A percentile compares a stretch with the other conserved stretches of the same genome.
These are phyloP conservation scores for Rhizopogon vesiculosus DNA, from an alignment of 768 basidiomycete species.

Conservation along the genomic window DNA sequence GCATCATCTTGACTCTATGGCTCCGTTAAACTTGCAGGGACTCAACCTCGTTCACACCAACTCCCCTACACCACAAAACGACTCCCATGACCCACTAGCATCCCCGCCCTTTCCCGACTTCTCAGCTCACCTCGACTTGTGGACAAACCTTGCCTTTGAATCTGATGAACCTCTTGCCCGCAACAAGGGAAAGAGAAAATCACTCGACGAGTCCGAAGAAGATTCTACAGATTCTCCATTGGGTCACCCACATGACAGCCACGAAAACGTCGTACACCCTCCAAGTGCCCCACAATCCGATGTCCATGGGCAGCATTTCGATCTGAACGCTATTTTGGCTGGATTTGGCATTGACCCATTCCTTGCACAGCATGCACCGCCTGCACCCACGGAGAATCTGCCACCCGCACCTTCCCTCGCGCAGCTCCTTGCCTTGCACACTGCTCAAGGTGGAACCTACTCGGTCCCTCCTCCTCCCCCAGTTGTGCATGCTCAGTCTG, in stretches of 20 bases:
- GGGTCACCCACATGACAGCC: constrained; percentile 43
- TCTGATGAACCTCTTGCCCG: constrained; percentile 54
- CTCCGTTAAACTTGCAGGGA: constrained; percentile 64
- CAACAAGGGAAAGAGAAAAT: constrained; percentile 29
- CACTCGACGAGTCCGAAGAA: constrained; percentile 36
- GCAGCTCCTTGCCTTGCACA: constrained; percentile 63
- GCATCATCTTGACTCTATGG: constrained; percentile 33
- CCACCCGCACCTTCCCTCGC: constrained; percentile 52
- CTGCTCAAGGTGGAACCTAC: constrained; percentile 28
- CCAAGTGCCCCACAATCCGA: constrained; percentile 32
- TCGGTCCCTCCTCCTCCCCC: constrained; percentile 13
- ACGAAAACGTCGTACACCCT: constrained; percentile 54
- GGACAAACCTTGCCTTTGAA: constrained; percentile 80
- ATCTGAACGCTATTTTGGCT: constrained; percentile 33
- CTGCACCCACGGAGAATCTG: constrained; percentile 21
- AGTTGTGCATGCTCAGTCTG: constrained; percentile 10
- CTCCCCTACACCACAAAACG: constrained; percentile 31
- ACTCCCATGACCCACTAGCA: constrained; percentile 54
- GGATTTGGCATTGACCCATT: constrained; percentile 41
- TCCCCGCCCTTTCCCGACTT: constrained; percentile 69
- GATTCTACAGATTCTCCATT: constrained; percentile 16
- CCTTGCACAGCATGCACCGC: constrained; percentile 23
- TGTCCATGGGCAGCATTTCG: constrained; percentile 38
- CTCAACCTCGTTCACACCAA: constrained; percentile 72
- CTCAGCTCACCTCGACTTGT: constrained; percentile 72